Percentiles rank a stretch among this genome's conserved stretches.
Evolutionary conservation across 2,329 filamentous ascomycete species (phyloP).

Genomic region (Clarireedia sp.): DNA sequence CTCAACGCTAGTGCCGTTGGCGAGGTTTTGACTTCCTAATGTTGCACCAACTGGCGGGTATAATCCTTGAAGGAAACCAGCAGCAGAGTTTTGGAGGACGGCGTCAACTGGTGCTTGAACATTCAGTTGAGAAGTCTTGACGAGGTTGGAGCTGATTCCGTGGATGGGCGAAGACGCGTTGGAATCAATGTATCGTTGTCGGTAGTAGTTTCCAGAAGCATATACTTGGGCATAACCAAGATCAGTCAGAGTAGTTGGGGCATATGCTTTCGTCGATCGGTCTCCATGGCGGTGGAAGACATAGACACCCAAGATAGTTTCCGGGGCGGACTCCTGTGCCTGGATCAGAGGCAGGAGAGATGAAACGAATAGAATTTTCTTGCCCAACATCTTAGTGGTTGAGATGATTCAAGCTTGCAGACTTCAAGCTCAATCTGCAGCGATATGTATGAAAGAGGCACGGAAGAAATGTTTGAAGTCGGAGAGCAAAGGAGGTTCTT

Average conservation of each 20-base stretch:
- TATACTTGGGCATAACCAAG: conserved; percentile 73
- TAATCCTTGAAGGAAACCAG: conserved; percentile 74
- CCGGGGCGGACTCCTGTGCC: conserved; percentile 27
- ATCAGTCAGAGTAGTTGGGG: conserved; percentile 65
- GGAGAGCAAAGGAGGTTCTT: no score
- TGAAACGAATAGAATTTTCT: conserved; percentile 35
- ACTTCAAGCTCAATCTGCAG: no score
- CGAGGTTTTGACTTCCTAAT: conserved; percentile 51
- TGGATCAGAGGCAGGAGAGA: conserved; percentile 31
- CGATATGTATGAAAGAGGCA: no score
- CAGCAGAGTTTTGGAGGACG: conserved; percentile 73
- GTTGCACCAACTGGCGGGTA: conserved; percentile 65
- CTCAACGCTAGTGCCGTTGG: conserved; percentile 59
- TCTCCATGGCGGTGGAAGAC: conserved; percentile 90
- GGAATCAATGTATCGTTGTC: conserved; percentile 62
- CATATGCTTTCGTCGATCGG: conserved; percentile 68
- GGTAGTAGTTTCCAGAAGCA: conserved; percentile 66
- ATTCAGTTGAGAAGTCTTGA: conserved; percentile 61
- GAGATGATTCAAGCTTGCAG: not conserved
- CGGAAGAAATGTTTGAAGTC: no score
- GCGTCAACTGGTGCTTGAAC: conserved; percentile 66
- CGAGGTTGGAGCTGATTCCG: conserved; percentile 57
- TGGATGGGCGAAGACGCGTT: conserved; percentile 51
- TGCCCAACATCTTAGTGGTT: conserved; percentile 26
- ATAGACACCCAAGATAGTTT: conserved; percentile 59